Conservation (phyloP, 2,329 filamentous ascomycete genomes). For the Aspergillus puulaauensis region DNA sequence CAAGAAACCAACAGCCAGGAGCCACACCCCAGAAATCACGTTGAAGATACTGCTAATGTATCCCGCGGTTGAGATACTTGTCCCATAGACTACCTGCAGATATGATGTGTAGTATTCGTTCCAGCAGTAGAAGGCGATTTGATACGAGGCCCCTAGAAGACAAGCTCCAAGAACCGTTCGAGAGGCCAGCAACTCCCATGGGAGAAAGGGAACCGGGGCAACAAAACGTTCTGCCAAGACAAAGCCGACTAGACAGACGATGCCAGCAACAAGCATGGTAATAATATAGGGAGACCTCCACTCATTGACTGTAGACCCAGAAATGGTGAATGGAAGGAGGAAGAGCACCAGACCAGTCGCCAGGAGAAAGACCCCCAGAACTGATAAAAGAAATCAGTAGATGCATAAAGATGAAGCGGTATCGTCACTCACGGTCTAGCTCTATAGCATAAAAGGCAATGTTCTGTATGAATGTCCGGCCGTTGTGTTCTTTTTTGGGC, state of each 20-base stretch:
- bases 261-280: conserved; percentile 54
- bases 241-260: conserved; percentile 53
- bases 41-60: conserved; percentile 52
- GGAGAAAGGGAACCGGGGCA: conserved; percentile 55
- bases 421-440: conserved; percentile 55
- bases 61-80: conserved; percentile 31
- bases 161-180: conserved; percentile 20
- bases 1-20: conserved; percentile 54
- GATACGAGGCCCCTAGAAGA: conserved; percentile 28
- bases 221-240: conserved; percentile 53
- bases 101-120: conserved; percentile 24
- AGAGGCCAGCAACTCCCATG: conserved; percentile 47
- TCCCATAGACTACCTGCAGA: conserved; percentile 24
- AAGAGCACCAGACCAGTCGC: conserved; percentile 62
- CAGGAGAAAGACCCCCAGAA: conserved; percentile 62
- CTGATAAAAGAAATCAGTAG: conserved; percentile 23
- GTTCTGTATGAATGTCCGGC: conserved; percentile 48
- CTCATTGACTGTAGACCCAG: conserved; percentile 33
- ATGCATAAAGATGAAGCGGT: neutral
- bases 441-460: conserved; percentile 56
- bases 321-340: conserved; percentile 63
- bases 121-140: conserved; percentile 21
- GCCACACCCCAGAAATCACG: conserved; percentile 55
- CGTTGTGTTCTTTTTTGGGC: conserved; percentile 35
- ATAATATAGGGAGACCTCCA: conserved; percentile 51